Evolutionary conservation across 169 alveolate genomes (phyloP), one percentile per base, ranked within the genome.

Genomic region (Plasmodium blacklocki): DNA sequence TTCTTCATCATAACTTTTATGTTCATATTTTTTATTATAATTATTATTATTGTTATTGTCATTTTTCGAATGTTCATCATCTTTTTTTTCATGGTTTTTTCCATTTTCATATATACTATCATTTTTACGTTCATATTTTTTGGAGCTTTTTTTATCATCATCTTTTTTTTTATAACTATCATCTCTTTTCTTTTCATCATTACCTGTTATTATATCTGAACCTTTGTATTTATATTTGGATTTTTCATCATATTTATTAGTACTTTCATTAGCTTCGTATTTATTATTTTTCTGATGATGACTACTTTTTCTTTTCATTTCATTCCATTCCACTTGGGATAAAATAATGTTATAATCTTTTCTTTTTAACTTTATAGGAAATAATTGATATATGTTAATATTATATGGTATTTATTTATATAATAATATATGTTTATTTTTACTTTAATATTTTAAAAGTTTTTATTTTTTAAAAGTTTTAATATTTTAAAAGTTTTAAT

Each of bases 11-110:
- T 43, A 18, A 50, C 21, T 49, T 52, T 19, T 49, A 11, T 74
- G 15, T 23, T 19, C 68, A 29, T 43, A 32, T 60, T 15, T 74
- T 56, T 63, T 60, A 56, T 60, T 75, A 75, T 29, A 63, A 29
- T 56, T 60, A 15, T 52, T 76, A 49, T 26, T 26, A 0, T 26
- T 26, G 5, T 26, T 26, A 32, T 50, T 45, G 39, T 76, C 88
- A 14, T 83, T 39, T 56, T 26, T 73, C 1, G 8, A 47, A 39
- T 39, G 2, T 14, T 74, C 58, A 8, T 45, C 58, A 12, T 74
- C 88, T 14, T 63, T 63, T 58, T 56, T 83, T 1, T 47, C 91
- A 50, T 60, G 60, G 7, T 62, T 23, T 60, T 83, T 71, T 45
- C 59, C 45, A 43, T 59, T 62, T 7, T 83, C 85, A 83, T 83